phyloP scores from a whole-genome alignment of 1,284 basidiomycete species.

The Austropuccinia psidii region DNA sequence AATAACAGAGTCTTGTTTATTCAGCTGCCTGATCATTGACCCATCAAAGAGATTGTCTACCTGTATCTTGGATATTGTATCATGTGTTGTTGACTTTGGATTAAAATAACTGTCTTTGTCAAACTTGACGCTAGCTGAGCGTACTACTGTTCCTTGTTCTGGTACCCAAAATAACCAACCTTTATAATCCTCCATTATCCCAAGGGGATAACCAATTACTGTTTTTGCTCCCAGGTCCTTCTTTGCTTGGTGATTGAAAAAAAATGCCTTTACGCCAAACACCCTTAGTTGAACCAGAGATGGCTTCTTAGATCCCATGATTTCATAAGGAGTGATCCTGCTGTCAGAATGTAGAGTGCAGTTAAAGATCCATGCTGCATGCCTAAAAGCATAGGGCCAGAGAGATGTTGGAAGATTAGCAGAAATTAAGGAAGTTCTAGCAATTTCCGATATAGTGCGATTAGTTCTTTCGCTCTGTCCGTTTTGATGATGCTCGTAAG shows the following conservation, averaged over 20 bases:
- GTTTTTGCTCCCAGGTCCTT: neutral
- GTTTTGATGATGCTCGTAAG: constrained; percentile 10
- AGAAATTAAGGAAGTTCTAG: neutral
- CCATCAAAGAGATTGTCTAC: no score
- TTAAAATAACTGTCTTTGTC: no score
- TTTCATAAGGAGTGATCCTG: neutral
- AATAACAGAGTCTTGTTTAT: no score
- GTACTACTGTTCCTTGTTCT: no score
- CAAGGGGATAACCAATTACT: neutral
- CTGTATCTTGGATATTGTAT: no score
- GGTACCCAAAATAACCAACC: constrained; percentile 4
- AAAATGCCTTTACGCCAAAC: neutral
- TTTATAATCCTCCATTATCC: neutral
- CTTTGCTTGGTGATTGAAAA: neutral
- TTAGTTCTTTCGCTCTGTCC: neutral
- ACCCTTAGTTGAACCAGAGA: neutral
- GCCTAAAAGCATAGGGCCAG: neutral
- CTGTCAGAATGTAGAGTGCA: neutral
- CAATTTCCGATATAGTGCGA: neutral
- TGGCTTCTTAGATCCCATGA: no score
- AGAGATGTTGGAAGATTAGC: neutral
- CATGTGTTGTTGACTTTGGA: no score
- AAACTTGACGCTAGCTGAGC: no score
- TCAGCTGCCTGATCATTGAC: no score
- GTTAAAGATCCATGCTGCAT: neutral